Evolutionary conservation across 176 grass and related monocot genomes (phyloP).

Genomic region (Oropetium thomaeum): DNA sequence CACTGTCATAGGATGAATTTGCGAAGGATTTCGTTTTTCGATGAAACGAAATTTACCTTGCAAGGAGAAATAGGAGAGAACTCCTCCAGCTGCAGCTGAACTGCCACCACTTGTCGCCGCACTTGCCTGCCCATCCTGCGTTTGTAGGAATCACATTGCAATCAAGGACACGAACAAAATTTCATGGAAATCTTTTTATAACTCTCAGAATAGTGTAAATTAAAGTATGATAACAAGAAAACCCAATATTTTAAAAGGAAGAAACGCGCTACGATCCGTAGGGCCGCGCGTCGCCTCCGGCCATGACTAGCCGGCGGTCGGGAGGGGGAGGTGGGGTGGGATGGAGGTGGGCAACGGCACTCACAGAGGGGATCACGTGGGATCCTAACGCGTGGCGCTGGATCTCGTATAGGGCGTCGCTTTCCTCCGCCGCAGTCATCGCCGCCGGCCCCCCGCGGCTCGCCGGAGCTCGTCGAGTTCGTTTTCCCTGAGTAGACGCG

Average conservation of each 20-base stretch:
- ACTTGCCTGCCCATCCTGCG: constrained; percentile 20
- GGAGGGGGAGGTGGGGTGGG: background rate
- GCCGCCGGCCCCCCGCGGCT: background rate
- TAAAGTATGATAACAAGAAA: background rate
- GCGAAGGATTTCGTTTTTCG: background rate
- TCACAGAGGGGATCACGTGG: constrained; percentile 32
- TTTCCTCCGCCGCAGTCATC: constrained; percentile 5
- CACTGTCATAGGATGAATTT: background rate
- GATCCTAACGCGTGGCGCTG: constrained; percentile 39
- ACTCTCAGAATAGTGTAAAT: background rate
- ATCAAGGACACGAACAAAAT: background rate
- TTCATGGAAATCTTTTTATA: background rate
- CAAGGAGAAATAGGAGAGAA: constrained; percentile 77
- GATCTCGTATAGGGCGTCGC: constrained; percentile 49
- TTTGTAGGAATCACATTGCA: constrained; percentile 16
- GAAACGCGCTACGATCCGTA: background rate
- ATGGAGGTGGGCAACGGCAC: background rate
- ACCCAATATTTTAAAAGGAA: background rate
- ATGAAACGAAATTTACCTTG: constrained; percentile 36
- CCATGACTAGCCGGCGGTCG: background rate
- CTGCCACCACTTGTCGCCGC: constrained; percentile 12
- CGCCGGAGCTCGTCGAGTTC: constrained; percentile 15
- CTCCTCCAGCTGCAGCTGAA: constrained; percentile 25
- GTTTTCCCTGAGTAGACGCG: background rate
- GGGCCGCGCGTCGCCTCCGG: background rate